Percentiles rank a stretch among this genome's conserved stretches.
phyloP scores from a whole-genome alignment of 2,329 filamentous ascomycete species.

The Clonostachys rosea region DNA sequence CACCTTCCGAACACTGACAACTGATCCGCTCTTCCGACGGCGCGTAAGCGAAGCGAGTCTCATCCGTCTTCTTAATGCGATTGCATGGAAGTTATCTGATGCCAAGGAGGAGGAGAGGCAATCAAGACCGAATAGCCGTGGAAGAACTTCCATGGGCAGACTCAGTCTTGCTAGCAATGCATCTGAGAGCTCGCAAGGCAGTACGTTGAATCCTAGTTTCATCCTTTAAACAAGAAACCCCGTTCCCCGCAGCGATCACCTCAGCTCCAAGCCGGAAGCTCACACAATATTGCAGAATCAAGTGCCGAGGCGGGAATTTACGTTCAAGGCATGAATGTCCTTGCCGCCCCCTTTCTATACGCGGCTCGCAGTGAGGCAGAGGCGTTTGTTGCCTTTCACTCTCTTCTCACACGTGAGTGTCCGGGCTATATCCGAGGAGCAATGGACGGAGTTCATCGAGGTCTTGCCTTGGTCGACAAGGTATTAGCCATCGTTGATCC shows the following conservation, averaged over 20 bases:
- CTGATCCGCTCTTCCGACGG: slow-evolving; percentile 93
- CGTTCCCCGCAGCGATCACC: neutral
- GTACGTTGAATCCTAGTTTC: neutral
- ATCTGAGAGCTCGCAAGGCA: slow-evolving; percentile 2
- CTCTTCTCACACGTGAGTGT: slow-evolving; percentile 80
- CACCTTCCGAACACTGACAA: slow-evolving; percentile 93
- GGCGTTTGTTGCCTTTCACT: slow-evolving; percentile 87
- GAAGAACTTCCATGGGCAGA: slow-evolving; percentile 3
- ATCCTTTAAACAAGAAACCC: neutral
- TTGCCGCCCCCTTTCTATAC: slow-evolving; percentile 93
- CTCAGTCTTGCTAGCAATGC: slow-evolving; percentile 14
- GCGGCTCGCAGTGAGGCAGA: slow-evolving; percentile 91
- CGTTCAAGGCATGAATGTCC: slow-evolving; percentile 98
- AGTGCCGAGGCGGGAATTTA: slow-evolving; percentile 75
- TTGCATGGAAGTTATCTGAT: slow-evolving; percentile 91
- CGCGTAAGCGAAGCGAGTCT: slow-evolving; percentile 93
- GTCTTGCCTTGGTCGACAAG: slow-evolving; percentile 85
- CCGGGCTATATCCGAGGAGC: slow-evolving; percentile 92
- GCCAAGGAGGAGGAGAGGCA: slow-evolving; percentile 49
- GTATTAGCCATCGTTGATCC: slow-evolving; percentile 88
- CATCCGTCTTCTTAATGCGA: slow-evolving; percentile 89
- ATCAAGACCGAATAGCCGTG: slow-evolving; percentile 15
- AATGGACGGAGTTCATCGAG: slow-evolving; percentile 96
- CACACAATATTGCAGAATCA: slow-evolving; percentile 25
- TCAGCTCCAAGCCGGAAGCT: neutral